phyloP scores from a whole-genome alignment of 202 grass and related monocot species.

The Brachypodium distachyon region DNA sequence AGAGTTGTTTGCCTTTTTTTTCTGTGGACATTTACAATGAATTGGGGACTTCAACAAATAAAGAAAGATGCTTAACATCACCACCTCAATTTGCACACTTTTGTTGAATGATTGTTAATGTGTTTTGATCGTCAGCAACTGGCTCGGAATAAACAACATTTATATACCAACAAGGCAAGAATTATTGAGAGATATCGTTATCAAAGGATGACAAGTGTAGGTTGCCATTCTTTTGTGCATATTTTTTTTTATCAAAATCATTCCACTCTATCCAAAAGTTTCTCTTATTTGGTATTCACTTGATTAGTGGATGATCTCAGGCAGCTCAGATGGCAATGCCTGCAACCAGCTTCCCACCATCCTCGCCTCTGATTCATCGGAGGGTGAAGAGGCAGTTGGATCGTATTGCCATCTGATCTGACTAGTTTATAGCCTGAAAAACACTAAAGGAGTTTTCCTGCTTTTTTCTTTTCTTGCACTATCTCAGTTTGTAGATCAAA shows the following conservation, averaged over 20 bases:
- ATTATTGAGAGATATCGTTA: neutral
- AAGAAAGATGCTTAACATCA: too few relatives aligned
- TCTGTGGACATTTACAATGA: too few relatives aligned
- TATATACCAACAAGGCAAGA: neutral
- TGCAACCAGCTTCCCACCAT: constrained; percentile 18
- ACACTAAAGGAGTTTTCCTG: neutral
- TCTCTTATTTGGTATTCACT: neutral
- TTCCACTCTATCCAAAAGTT: neutral
- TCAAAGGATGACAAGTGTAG: constrained; percentile 1
- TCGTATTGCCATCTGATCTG: neutral
- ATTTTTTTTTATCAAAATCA: constrained; percentile 5
- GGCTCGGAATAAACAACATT: neutral
- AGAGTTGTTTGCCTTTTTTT: too few relatives aligned
- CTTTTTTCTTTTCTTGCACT: constrained; percentile 11
- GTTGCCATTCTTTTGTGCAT: neutral
- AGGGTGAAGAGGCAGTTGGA: neutral
- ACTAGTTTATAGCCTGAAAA: neutral
- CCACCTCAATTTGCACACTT: neutral
- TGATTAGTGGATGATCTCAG: constrained; percentile 1
- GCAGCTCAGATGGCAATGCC: neutral
- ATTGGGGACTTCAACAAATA: too few relatives aligned
- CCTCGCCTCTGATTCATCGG: constrained; percentile 32
- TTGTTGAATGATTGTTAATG: neutral
- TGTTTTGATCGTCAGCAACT: neutral
- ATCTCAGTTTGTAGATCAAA: constrained; percentile 19